phyloP scores from a whole-genome alignment of 768 basidiomycete genomes.

The Amanita inopinata region DNA sequence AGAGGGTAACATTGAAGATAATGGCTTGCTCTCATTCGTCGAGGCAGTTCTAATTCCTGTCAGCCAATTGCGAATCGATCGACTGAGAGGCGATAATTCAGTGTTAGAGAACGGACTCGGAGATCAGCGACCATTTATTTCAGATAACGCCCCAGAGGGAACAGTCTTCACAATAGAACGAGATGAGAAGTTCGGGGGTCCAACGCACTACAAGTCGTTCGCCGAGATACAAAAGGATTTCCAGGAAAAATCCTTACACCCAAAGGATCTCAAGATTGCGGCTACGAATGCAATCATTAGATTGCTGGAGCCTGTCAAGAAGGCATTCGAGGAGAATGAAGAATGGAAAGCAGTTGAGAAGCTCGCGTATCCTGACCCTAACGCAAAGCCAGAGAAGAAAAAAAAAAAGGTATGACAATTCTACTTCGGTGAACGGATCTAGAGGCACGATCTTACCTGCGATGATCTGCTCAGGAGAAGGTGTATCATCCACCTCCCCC shows the following conservation, averaged over 20 bases:
- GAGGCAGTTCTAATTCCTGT: slow-evolving; percentile 86
- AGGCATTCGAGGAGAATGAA: slow-evolving; percentile 62
- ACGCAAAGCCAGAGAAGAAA: slow-evolving; percentile 49
- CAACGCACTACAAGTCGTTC: slow-evolving; percentile 63
- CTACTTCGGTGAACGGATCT: background rate
- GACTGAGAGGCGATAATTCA: slow-evolving; percentile 36
- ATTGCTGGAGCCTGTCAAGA: slow-evolving; percentile 73
- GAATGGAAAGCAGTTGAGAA: slow-evolving; percentile 75
- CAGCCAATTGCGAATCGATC: slow-evolving; percentile 62
- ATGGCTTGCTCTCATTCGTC: slow-evolving; percentile 82
- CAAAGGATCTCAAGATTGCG: slow-evolving; percentile 77
- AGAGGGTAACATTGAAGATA: slow-evolving; percentile 80
- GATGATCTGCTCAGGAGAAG: slow-evolving; percentile 42
- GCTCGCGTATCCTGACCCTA: slow-evolving; percentile 78
- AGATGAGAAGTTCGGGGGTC: slow-evolving; percentile 75
- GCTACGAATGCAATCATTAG: slow-evolving; percentile 66
- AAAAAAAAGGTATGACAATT: slow-evolving; percentile 51
- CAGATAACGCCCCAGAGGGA: slow-evolving; percentile 64
- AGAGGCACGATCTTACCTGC: background rate
- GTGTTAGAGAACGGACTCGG: slow-evolving; percentile 38
- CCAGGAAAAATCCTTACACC: slow-evolving; percentile 68
- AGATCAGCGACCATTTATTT: slow-evolving; percentile 54
- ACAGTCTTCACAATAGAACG: slow-evolving; percentile 74
- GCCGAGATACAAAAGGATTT: slow-evolving; percentile 67
- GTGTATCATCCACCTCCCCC: slow-evolving; percentile 80